These are phyloP conservation scores for Globisporangium lucens DNA, from an alignment of 352 stramenopile genomes.

Conservation along the genomic window DNA sequence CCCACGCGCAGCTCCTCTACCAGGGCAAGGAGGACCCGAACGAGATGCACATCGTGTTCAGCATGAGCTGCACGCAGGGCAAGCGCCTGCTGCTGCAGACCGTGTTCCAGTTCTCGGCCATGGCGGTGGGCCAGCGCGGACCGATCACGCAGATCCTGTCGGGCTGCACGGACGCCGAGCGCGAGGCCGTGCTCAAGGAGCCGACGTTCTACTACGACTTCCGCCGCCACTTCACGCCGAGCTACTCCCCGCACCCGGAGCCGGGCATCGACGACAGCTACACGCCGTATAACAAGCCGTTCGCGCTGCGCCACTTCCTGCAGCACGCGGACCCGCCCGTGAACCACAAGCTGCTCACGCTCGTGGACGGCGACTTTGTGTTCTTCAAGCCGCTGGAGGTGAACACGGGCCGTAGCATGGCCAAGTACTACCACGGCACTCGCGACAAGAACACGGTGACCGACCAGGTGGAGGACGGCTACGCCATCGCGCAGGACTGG, in stretches of 20 bases:
- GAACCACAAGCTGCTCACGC: slow-evolving; percentile 18
- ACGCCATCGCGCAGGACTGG: slow-evolving; percentile 50
- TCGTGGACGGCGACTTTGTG: slow-evolving; percentile 28
- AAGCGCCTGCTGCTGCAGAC: slow-evolving; percentile 21
- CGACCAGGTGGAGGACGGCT: slow-evolving; percentile 39
- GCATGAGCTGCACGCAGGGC: slow-evolving; percentile 26
- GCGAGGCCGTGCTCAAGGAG: slow-evolving; percentile 11
- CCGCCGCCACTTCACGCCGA: slow-evolving; percentile 24
- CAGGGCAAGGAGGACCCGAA: slow-evolving; percentile 28
- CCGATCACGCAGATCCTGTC: slow-evolving; percentile 36
- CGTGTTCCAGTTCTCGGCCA: slow-evolving; percentile 25
- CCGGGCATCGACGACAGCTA: slow-evolving; percentile 25
- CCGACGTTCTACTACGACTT: slow-evolving; percentile 28
- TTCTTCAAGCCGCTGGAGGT: slow-evolving; percentile 23
- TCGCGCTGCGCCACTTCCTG: slow-evolving; percentile 28
- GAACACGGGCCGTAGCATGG: slow-evolving; percentile 38
- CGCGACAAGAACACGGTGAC: slow-evolving; percentile 28
- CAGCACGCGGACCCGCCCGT: slow-evolving; percentile 25
- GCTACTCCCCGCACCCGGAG: slow-evolving; percentile 21
- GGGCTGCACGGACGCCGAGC: slow-evolving; percentile 21
- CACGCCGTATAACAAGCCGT: slow-evolving; percentile 31
- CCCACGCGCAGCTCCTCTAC: slow-evolving; percentile 10
- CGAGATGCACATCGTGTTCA: slow-evolving; percentile 38
- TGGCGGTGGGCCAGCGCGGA: slow-evolving; percentile 18
- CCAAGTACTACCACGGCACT: slow-evolving; percentile 37